These are phyloP conservation scores for Chimonanthus salicifolius DNA, from an alignment of 164 flowering plant species.

Conservation along the genomic window DNA sequence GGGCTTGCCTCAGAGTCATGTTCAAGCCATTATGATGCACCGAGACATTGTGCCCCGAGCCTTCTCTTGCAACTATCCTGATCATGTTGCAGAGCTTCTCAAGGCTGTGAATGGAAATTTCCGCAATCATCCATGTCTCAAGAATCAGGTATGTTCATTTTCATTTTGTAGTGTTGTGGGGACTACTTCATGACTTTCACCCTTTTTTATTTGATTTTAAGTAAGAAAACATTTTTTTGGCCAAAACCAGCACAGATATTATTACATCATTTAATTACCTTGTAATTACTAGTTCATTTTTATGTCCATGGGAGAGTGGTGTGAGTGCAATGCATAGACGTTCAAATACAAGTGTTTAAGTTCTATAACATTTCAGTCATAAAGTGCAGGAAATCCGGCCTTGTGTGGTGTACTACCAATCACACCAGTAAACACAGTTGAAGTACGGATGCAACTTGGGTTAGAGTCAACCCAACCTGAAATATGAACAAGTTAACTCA, in stretches of 20 bases:
- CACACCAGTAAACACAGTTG: background rate
- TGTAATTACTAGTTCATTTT: background rate
- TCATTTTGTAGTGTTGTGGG: background rate
- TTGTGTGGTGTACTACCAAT: background rate
- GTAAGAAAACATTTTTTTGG: background rate
- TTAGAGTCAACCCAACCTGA: too few relatives aligned
- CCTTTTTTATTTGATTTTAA: background rate
- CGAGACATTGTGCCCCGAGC: conserved; percentile 97
- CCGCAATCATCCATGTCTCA: conserved; percentile 77
- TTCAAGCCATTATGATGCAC: conserved; percentile 78
- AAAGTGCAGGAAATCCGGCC: too few relatives aligned
- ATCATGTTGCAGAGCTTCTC: conserved; percentile 74
- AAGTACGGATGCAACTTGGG: too few relatives aligned
- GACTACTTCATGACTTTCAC: background rate
- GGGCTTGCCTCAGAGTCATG: conserved; percentile 72
- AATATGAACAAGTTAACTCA: too few relatives aligned
- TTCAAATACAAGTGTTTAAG: background rate
- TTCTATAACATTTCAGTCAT: too few relatives aligned
- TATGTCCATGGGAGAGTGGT: background rate
- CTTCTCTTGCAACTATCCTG: conserved; percentile 85
- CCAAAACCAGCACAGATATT: background rate
- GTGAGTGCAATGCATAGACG: background rate
- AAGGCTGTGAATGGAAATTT: conserved; percentile 86
- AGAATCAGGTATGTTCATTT: conserved; percentile 51
- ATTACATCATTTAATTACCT: background rate